Base-by-base conservation (phyloP, 768 basidiomycete species). In the Lactarius akahatsu region DNA sequence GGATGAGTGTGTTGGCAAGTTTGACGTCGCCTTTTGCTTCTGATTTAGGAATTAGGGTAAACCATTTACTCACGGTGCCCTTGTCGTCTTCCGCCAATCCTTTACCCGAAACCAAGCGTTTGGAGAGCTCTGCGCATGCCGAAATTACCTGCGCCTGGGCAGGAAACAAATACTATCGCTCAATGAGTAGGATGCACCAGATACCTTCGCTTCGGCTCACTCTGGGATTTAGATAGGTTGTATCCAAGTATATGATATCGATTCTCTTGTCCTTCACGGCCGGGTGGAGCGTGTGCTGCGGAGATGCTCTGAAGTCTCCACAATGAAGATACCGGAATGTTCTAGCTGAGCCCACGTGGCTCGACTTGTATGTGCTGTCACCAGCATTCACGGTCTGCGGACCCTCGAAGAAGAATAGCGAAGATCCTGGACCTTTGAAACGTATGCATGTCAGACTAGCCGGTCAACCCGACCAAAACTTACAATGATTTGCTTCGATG, bases 401-500 rank as follows among this genome's bases (percentile, higher is more conserved):
- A 7, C 97, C 96, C 77, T 98, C 94, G 71, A 95, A 98, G 40
- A 96, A 81, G 77, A 98, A 98, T 30, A 99, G 80, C 65, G 88
- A 93, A 2, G 95, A 97, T 4, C 97, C 97, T 6, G 97, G 97
- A 76, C 85, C 79, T 79, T 57, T 10, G 58, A 4, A 47, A 18
- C 4, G 36, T 36, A 16, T 47, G 16, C 4, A 15, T 9, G 32
- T 32, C 41, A 45, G 16, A 58, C 28, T 18, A 9, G 20, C 41
- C 20, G n/a, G 36, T 9, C 2, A 43, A 20, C 6, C 28, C 11
- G 34, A 57, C 11, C 34, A 30, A 23, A n/a, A 71, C 80, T 50
- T 63, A 83, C 96, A 98, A 73, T 98, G 97, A 75, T 99, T 98
- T 11, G 96, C 97, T 72, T 97, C 93, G n/a, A 99, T 94, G 47